Conservation (phyloP, 495 filamentous ascomycete species). For the Trichodelitschia bisporula region DNA sequence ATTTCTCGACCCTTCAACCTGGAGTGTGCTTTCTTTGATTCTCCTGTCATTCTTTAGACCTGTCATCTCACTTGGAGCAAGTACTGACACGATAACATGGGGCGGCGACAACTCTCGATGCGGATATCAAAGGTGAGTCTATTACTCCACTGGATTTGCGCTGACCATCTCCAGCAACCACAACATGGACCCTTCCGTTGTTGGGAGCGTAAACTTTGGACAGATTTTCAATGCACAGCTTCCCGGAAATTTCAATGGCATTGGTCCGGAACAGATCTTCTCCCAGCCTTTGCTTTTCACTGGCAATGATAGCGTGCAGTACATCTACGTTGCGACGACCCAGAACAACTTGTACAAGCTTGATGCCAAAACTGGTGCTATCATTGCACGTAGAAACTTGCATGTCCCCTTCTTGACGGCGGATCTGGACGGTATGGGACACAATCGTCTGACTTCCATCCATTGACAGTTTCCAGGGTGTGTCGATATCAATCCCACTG, state of each 20-base stretch:
- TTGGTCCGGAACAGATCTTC: constrained; percentile 15
- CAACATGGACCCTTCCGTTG: constrained; percentile 7
- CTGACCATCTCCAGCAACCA: too few species aligned
- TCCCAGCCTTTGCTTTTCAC: constrained; percentile 22
- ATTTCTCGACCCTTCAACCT: too few species aligned
- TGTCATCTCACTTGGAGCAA: too few species aligned
- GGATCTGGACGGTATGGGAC: too few species aligned
- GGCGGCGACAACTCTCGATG: too few species aligned
- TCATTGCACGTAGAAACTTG: constrained; percentile 12
- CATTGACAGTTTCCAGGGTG: constrained; percentile 15
- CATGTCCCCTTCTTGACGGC: constrained; percentile 14
- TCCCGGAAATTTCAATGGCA: too few species aligned
- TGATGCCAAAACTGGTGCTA: constrained; percentile 15
- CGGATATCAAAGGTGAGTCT: too few species aligned
- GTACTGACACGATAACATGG: too few species aligned
- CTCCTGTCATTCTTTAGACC: too few species aligned
- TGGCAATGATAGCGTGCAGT: constrained; percentile 10
- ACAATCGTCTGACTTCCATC: constrained; percentile 1
- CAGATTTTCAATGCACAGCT: neutral
- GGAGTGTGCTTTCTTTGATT: too few species aligned
- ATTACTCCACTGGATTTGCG: too few species aligned
- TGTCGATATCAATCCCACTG: constrained; percentile 22
- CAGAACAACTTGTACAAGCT: constrained; percentile 16
- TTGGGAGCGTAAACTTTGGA: constrained; percentile 1
- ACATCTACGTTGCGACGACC: constrained; percentile 19